Base-by-base conservation (phyloP, 305 asterid genomes). In the Ilex paraguariensis region DNA sequence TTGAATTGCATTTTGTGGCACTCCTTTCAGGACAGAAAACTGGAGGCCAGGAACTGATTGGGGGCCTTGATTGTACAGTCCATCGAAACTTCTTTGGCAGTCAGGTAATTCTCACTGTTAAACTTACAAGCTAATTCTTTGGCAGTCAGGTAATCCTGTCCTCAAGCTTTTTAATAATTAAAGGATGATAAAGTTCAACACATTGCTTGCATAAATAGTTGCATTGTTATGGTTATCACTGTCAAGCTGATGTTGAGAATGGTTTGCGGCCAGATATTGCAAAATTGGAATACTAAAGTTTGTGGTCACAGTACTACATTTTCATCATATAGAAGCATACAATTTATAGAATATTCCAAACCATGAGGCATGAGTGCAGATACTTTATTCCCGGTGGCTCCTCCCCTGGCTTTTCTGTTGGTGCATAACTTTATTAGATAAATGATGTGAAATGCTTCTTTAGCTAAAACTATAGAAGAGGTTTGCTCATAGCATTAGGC, bases 11-110 rank as follows among this genome's bases (percentile, higher is more conserved):
- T 4, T 36, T 3, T 36, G 42, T 36, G 6, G 42, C 42, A 36
- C 42, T 54, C 66, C 57, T 77, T 75, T 67, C 87, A 92, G 98
- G 96, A 66, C 93, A 87, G 75, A 92, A 92, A 79, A 54, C 71
- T 59, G 98, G 98, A 44, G 98, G 98, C 48, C 98, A 92, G 74
- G 95, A 92, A 69, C 84, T 92, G 58, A 52, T 92, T 10, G 98
- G 98, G 62, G 98, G 98, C 69, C 98, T 92, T 57, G 72, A 92
- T 68, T 92, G 98, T 67, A 83, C 86, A 13, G 98, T 92, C 60
- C 96, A 92, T 31, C 85, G 98, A 7, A 92, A 92, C 82, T 89
- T 85, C 83, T 92, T 92, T 63, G 97, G 98, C 65, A 90, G 97
- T 73, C 98, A 92, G 95, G 97, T 92, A 77, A 39, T 54, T 3